Conservation (phyloP, 495 filamentous ascomycete species). For the Pseudevernia furfuracea region DNA sequence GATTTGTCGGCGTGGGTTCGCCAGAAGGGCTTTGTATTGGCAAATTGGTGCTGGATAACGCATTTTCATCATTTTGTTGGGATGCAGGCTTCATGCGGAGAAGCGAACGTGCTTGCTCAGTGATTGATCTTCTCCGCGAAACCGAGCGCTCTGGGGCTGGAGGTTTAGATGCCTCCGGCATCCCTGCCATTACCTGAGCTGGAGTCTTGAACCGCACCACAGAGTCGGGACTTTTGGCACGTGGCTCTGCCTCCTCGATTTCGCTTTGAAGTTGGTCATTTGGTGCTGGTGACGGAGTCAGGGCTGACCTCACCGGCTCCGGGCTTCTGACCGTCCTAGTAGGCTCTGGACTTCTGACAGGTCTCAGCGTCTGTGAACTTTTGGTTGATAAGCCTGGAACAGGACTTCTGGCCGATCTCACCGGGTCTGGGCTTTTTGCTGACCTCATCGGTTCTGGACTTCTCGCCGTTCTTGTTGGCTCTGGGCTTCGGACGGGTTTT, state of each 20-base stretch:
- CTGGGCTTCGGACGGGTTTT: slow-evolving; percentile 17
- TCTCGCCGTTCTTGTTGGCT: slow-evolving; percentile 8
- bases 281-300: neutral
- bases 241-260: neutral
- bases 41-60: slow-evolving; percentile 16
- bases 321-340: slow-evolving; percentile 18
- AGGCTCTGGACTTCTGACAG: slow-evolving; percentile 16
- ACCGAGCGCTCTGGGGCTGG: slow-evolving; percentile 16
- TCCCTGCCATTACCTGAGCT: slow-evolving; percentile 17
- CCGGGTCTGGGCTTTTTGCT: slow-evolving; percentile 7
- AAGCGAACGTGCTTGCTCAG: slow-evolving; percentile 21
- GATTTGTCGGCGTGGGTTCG: slow-evolving; percentile 11
- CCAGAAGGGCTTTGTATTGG: slow-evolving; percentile 22
- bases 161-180: slow-evolving; percentile 14
- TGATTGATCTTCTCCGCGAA: slow-evolving; percentile 20
- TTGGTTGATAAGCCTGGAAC: slow-evolving; percentile 6
- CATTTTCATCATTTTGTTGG: slow-evolving; percentile 10
- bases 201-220: slow-evolving; percentile 12
- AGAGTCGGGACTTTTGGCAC: slow-evolving; percentile 3
- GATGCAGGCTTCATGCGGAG: slow-evolving; percentile 18
- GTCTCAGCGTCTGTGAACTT: slow-evolving; percentile 8
- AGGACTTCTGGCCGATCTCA: slow-evolving; percentile 12
- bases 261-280: neutral
- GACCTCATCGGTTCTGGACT: slow-evolving; percentile 15
- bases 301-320: neutral